These are phyloP conservation scores for Trichoderma erinaceum DNA, from an alignment of 495 filamentous ascomycete genomes.

Conservation along the genomic window DNA sequence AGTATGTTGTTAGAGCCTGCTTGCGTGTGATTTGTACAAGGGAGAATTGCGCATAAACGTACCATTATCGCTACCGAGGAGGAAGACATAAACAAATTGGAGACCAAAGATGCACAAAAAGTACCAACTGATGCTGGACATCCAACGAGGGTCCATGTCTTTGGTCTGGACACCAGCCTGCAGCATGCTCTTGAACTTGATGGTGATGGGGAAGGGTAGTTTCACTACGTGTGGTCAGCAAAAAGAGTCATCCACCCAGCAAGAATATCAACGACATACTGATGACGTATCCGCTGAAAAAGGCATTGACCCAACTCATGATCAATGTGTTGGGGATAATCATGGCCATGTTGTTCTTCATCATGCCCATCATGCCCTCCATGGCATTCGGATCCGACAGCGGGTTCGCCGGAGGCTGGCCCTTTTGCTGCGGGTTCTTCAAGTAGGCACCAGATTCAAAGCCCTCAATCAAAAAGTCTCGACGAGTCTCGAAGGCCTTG, in stretches of 20 bases:
- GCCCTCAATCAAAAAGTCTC: constrained; percentile 68
- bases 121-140: constrained; percentile 97
- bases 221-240: constrained; percentile 58
- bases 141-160: constrained; percentile 96
- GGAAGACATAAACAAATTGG: constrained; percentile 95
- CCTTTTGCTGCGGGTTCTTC: constrained; percentile 78
- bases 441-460: constrained; percentile 82
- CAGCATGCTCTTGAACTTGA: constrained; percentile 98
- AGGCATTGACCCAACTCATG: constrained; percentile 99
- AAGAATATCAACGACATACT: constrained; percentile 49
- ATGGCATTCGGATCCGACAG: constrained; percentile 96
- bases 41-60: constrained; percentile 27
- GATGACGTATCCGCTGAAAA: constrained; percentile 96
- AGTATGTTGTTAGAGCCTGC: constrained; percentile 17
- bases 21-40: background rate
- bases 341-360: constrained; percentile 99
- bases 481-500: constrained; percentile 69
- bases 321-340: constrained; percentile 98
- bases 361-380: constrained; percentile 99
- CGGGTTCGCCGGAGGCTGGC: constrained; percentile 85
- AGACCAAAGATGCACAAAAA: constrained; percentile 94
- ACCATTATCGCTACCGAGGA: constrained; percentile 94
- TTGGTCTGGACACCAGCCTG: constrained; percentile 92
- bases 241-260: background rate
- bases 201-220: constrained; percentile 94